Evolutionary conservation across 352 stramenopile genomes (phyloP).

Genomic region (Phytophthora cryptogea): DNA sequence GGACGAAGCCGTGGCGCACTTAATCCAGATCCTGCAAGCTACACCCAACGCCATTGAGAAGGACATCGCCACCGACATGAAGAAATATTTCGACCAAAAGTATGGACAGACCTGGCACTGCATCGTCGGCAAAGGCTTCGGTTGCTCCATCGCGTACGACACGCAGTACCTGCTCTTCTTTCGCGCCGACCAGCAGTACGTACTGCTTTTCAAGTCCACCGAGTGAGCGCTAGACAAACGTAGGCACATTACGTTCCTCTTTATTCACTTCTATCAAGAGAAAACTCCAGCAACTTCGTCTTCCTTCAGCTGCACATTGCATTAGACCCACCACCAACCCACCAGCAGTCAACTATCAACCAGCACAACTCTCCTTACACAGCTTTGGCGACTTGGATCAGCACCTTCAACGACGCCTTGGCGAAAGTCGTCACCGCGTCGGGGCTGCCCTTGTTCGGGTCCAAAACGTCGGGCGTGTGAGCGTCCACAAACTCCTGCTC

Average conservation of each 20-base stretch:
- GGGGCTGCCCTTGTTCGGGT: constrained; percentile 37
- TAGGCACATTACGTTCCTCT: constrained; percentile 10
- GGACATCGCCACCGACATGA: constrained; percentile 98
- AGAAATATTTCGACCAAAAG: constrained; percentile 99
- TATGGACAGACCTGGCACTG: constrained; percentile 95
- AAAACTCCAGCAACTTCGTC: neutral
- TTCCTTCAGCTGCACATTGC: constrained; percentile 23
- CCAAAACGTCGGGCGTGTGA: constrained; percentile 51
- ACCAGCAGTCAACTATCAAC: neutral
- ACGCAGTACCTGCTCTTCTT: constrained; percentile 91
- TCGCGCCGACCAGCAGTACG: constrained; percentile 78
- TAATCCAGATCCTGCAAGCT: constrained; percentile 45
- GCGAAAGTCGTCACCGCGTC: constrained; percentile 58
- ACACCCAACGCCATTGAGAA: constrained; percentile 74
- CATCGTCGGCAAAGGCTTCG: constrained; percentile 91
- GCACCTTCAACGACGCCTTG: constrained; percentile 57
- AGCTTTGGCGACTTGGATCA: constrained; percentile 53
- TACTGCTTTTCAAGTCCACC: constrained; percentile 85
- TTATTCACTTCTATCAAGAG: constrained; percentile 14
- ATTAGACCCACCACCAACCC: constrained; percentile 12
- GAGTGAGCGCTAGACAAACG: constrained; percentile 44
- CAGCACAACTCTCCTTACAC: constrained; percentile 33
- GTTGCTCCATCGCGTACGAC: constrained; percentile 91
- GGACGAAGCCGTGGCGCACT: constrained; percentile 66
- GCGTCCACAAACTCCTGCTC: constrained; percentile 76